These are phyloP conservation scores for Ophiostoma triangulosporum DNA, from an alignment of 2,329 filamentous ascomycete genomes.

Conservation along the genomic window DNA sequence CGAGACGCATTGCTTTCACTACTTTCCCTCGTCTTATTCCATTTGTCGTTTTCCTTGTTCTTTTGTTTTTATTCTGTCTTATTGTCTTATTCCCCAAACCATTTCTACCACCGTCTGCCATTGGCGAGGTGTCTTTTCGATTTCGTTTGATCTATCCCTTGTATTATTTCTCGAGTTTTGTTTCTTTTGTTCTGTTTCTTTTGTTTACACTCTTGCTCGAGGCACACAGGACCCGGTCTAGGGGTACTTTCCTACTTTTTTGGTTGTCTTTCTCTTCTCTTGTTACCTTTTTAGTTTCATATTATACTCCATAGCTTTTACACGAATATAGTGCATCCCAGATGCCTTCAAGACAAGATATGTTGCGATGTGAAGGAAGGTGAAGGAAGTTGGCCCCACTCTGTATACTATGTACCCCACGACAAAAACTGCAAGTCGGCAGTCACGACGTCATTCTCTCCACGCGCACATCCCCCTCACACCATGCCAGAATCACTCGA, in stretches of 20 bases:
- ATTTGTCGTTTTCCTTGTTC: background rate
- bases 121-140: background rate
- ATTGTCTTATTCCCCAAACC: background rate
- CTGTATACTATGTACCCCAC: background rate
- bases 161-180: too few species aligned
- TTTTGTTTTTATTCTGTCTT: background rate
- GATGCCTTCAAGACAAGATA: background rate
- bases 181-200: background rate
- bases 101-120: background rate
- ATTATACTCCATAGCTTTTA: conserved; percentile 1
- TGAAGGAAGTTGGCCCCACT: background rate
- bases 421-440: background rate
- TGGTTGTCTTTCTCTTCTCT: background rate
- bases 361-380: too few species aligned
- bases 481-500: conserved; percentile 45
- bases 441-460: background rate
- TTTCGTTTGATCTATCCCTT: too few species aligned
- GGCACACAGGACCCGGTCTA: background rate
- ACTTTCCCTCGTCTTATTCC: background rate
- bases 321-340: conserved; percentile 5
- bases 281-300: background rate
- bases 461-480: background rate
- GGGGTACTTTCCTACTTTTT: background rate
- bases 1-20: conserved; percentile 3
- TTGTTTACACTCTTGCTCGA: background rate